Base-by-base conservation (phyloP, 1,139 yeast genomes). In the Candida tunisiensis region DNA sequence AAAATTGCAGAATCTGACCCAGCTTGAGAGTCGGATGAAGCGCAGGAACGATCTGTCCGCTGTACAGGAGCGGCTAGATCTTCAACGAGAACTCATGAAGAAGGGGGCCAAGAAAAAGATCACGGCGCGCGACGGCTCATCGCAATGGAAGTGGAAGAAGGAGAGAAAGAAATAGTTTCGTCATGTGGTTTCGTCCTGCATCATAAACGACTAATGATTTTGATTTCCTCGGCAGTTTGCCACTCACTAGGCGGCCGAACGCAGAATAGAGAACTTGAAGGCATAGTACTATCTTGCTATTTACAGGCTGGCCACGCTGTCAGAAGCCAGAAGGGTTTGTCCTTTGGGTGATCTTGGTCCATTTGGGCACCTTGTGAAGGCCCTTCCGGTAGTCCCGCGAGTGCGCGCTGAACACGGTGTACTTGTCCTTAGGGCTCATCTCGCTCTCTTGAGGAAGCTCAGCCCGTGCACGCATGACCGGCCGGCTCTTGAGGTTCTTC, bases 11-110 rank as follows among this genome's bases (percentile, higher is more conserved):
- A 31, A 31, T 6, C 41, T 16, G 31, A 37, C 36, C 48, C 39
- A 31, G 40, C 34, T 45, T 44, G 17, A 32, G 54, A 55, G 26
- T 15, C 39, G 45, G 41, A 49, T 29, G 37, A 57, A 15, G 47
- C 53, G 34, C 32, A 48, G 27, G 33, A 35, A 43, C 25, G 44
- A 40, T 27, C 26, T 24, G 8, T 13, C 10, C 44, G 58, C 20
- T 51, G 74, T 31, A 64, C 74, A 43, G 60, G 59, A 34, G 60
- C 80, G 43, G 29, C 38, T 47, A 15, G 43, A 45, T 19, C 45
- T 65, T 33, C 91, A 83, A 41, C 67, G 78, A 33, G 93, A 85
- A 46, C 64, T 83, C 34, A 80, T 85, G 93, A 80, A 80, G 49
- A 75, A 74, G 39, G 96, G 96, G 1, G 70, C 70, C 33, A 80